Conservation (phyloP, 371 early-diverging fungal species). For the Mortierella sp. region DNA sequence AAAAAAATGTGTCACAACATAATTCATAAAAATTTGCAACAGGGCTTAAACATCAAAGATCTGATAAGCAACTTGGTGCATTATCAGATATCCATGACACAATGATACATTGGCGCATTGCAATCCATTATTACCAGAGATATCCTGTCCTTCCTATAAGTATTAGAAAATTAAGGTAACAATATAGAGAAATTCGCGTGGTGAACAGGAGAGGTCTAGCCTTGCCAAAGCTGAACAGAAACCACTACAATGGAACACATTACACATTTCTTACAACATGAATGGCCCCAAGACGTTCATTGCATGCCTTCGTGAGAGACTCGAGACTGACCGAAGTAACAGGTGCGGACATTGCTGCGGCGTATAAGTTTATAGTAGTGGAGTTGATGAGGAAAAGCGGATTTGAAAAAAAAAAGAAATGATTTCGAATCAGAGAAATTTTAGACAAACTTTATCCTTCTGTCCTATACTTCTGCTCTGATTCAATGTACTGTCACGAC, state of each 20-base stretch:
- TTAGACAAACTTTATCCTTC: background rate
- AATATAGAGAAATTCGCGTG: no score
- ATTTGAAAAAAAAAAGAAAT: background rate
- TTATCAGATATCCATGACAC: conserved; percentile 6
- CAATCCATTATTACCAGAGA: conserved; percentile 44
- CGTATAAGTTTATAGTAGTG: background rate
- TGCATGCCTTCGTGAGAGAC: conserved; percentile 65
- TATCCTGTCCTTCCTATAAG: conserved; percentile 45
- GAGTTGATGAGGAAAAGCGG: background rate
- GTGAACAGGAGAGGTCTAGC: background rate
- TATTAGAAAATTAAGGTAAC: no score
- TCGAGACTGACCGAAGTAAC: conserved; percentile 65
- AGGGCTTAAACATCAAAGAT: background rate
- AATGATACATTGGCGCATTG: background rate
- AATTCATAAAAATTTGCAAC: background rate
- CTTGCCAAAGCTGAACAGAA: no score
- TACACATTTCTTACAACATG: conserved; percentile 66
- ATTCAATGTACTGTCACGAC: no score
- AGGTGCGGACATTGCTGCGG: conserved; percentile 32
- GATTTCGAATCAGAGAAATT: conserved; percentile 11
- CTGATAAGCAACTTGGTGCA: conserved; percentile 21
- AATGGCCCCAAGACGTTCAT: conserved; percentile 65
- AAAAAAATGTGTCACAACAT: background rate
- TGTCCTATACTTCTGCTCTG: no score
- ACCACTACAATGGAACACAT: no score